A percentile compares a stretch with the other conserved stretches of the same genome.
Evolutionary conservation across 2,329 filamentous ascomycete genomes (phyloP).

Genomic region (Mycosphaerella arachidis): DNA sequence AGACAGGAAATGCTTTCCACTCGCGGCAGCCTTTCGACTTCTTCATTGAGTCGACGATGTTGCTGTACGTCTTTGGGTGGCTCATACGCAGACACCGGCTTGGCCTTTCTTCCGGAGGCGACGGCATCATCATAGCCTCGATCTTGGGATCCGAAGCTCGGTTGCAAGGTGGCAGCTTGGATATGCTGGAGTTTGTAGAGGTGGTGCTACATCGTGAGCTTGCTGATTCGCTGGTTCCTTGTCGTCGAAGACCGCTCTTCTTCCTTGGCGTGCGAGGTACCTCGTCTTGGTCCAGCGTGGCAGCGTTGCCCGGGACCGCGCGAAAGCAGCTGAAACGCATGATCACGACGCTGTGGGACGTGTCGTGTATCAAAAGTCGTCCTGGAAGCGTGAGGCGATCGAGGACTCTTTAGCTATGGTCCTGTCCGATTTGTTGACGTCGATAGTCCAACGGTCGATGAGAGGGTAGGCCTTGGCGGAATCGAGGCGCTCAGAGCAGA

Average conservation of each 20-base stretch:
- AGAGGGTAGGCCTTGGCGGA: conserved; percentile 1
- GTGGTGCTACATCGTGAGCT: conserved; percentile 27
- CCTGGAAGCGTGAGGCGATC: background rate
- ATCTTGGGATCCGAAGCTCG: conserved; percentile 27
- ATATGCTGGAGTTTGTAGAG: conserved; percentile 30
- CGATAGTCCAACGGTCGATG: conserved; percentile 2
- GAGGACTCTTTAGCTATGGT: background rate
- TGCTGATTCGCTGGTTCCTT: conserved; percentile 23
- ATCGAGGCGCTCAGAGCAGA: background rate
- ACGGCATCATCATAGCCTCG: conserved; percentile 34
- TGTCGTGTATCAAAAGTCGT: conserved; percentile 3
- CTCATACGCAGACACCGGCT: conserved; percentile 31
- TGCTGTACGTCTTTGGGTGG: conserved; percentile 30
- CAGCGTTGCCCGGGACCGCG: conserved; percentile 12
- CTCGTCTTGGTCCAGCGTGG: conserved; percentile 17
- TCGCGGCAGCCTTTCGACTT: conserved; percentile 28
- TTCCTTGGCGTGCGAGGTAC: conserved; percentile 17
- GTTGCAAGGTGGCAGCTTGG: conserved; percentile 30
- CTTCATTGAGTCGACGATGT: conserved; percentile 34
- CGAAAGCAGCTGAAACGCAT: conserved; percentile 32
- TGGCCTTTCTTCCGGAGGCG: conserved; percentile 22
- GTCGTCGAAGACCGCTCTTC: conserved; percentile 19
- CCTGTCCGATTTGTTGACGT: conserved; percentile 2
- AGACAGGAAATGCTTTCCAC: conserved; percentile 33
- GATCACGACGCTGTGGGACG: conserved; percentile 1